Percentiles rank a stretch among this genome's conserved stretches.
Conservation (phyloP, 257 asterid genomes). For the Solanum pimpinellifolium region DNA sequence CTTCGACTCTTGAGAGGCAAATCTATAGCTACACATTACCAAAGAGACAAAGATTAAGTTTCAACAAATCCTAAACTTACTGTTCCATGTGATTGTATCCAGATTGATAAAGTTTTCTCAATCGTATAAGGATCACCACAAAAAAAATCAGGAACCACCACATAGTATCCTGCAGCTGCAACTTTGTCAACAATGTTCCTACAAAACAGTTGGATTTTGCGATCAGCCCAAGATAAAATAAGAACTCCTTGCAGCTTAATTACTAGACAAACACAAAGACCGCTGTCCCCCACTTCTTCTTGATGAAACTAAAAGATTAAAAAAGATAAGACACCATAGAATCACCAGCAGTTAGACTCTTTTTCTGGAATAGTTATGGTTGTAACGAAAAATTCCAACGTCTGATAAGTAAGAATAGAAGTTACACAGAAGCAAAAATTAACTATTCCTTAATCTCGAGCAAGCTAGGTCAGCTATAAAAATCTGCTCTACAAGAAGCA, state of each 20-base stretch:
- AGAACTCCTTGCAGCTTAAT: neutral
- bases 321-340: neutral
- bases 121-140: slow-evolving; percentile 38
- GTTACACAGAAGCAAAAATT: neutral
- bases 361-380: neutral
- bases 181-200: slow-evolving; percentile 62
- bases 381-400: neutral
- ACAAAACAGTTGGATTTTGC: neutral
- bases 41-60: neutral
- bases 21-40: neutral
- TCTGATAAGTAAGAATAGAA: neutral
- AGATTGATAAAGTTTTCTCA: slow-evolving; percentile 17
- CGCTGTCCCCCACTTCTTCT: neutral
- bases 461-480: neutral
- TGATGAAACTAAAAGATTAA: neutral
- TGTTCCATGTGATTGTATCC: slow-evolving; percentile 15
- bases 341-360: neutral
- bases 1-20: neutral
- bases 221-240: neutral
- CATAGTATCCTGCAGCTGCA: slow-evolving; percentile 52
- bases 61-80: neutral
- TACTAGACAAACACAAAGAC: neutral
- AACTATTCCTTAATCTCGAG: neutral
- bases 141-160: slow-evolving; percentile 61
- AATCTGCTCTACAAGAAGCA: neutral